A percentile compares a stretch with the other conserved stretches of the same genome.
Conservation (phyloP, 352 stramenopile genomes). For the Globisporangium orthogonon region DNA sequence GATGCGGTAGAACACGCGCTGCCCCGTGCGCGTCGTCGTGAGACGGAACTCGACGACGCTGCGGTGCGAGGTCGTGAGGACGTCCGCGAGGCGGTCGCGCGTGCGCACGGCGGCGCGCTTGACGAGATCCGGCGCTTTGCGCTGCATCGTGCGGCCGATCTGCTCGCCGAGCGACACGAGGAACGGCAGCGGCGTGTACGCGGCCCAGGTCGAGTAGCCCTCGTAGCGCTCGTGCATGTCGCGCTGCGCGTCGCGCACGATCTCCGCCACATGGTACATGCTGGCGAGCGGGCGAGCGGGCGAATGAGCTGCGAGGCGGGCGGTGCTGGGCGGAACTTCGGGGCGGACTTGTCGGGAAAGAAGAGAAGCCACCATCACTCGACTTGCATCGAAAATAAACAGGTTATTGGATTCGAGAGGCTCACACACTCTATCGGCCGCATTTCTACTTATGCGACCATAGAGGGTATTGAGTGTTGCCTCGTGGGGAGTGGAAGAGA, state of each 20-base stretch:
- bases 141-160: slow-evolving; percentile 68
- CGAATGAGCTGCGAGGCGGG: background rate
- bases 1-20: slow-evolving; percentile 60
- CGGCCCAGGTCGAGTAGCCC: slow-evolving; percentile 31
- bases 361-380: no score
- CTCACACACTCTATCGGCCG: no score
- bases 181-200: slow-evolving; percentile 79
- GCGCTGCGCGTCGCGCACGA: slow-evolving; percentile 70
- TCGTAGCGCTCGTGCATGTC: slow-evolving; percentile 76
- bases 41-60: slow-evolving; percentile 54
- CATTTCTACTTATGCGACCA: no score
- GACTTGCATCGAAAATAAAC: no score
- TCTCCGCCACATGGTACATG: slow-evolving; percentile 84
- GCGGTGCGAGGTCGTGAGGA: slow-evolving; percentile 40
- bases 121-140: slow-evolving; percentile 65
- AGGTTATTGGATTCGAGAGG: background rate
- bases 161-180: slow-evolving; percentile 55
- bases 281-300: no score
- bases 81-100: slow-evolving; percentile 58
- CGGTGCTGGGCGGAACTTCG: background rate
- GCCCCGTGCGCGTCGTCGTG: slow-evolving; percentile 47
- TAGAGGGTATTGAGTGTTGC: no score
- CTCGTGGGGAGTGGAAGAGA: background rate
- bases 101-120: slow-evolving; percentile 61
- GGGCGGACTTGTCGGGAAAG: background rate